Conservation (phyloP, 2,329 filamentous ascomycete species). For the Aspergillus flavus region DNA sequence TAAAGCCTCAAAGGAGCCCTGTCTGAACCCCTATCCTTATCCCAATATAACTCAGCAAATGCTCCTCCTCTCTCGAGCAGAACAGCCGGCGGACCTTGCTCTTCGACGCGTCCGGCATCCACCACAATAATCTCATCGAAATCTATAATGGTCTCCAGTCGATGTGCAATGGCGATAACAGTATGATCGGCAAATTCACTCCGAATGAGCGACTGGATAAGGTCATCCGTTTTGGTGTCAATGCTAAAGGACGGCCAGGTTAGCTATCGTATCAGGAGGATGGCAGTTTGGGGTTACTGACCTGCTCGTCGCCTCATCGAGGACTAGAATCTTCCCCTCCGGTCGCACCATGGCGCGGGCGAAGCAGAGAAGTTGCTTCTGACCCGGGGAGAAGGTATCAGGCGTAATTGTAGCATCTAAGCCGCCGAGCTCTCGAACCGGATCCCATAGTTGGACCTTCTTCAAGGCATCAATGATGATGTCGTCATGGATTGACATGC, state of each 20-base stretch:
- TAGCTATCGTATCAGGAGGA: slow-evolving; percentile 13
- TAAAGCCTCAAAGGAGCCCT: not conserved
- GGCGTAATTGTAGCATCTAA: not conserved
- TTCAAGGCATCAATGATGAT: not conserved
- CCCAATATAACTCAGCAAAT: not conserved
- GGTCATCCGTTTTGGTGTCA: slow-evolving; percentile 9
- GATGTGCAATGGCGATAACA: slow-evolving; percentile 7
- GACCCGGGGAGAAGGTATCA: not conserved
- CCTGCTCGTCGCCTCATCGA: not conserved
- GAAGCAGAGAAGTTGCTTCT: not conserved
- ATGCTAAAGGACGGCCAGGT: slow-evolving; percentile 2
- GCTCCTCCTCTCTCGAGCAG: not conserved
- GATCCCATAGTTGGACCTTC: not conserved
- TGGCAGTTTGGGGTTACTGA: not conserved
- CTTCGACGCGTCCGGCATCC: not conserved
- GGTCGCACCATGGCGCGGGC: not conserved
- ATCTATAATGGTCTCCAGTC: not conserved
- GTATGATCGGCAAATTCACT: slow-evolving; percentile 11
- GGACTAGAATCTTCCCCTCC: not conserved
- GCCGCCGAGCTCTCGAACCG: not conserved
- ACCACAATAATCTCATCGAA: not conserved
- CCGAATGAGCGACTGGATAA: slow-evolving; percentile 4
- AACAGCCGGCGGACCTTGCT: not conserved
- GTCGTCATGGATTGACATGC: not conserved
- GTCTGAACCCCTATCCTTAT: not conserved